A percentile compares a stretch with the other conserved stretches of the same genome.
These are phyloP conservation scores for Thielaviopsis ethacetica DNA, from an alignment of 2,329 filamentous ascomycete species.

Conservation along the genomic window DNA sequence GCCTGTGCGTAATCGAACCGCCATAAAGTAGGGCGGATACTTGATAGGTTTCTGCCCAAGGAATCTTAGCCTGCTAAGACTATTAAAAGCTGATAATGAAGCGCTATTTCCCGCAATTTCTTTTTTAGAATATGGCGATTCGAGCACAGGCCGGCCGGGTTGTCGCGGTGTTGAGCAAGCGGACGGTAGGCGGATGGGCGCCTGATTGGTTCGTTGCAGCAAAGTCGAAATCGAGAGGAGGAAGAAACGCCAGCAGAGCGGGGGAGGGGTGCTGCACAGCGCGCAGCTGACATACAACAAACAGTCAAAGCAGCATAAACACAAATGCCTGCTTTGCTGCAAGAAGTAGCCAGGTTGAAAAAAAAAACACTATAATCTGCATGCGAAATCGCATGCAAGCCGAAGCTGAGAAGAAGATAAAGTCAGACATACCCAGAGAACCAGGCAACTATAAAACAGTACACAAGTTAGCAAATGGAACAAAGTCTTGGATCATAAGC, in stretches of 20 bases:
- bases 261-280: background rate
- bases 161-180: background rate
- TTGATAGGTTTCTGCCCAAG: background rate
- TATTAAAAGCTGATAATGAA: background rate
- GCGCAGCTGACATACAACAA: background rate
- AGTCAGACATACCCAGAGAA: conserved; percentile 54
- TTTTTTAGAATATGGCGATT: background rate
- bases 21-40: background rate
- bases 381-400: background rate
- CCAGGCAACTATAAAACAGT: conserved; percentile 47
- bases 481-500: background rate
- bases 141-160: background rate
- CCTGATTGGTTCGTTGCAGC: background rate
- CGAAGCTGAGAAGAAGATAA: conserved; percentile 5
- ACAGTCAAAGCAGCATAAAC: background rate
- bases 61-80: background rate
- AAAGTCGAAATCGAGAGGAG: background rate
- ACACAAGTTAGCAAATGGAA: conserved; percentile 19
- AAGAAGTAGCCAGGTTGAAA: background rate
- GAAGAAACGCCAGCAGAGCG: background rate
- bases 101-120: background rate
- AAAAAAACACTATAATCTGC: background rate
- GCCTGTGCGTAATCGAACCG: background rate
- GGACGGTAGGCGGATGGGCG: background rate
- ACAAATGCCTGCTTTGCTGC: background rate